Evolutionary conservation across 495 filamentous ascomycete genomes (phyloP).

Genomic region (Cercophora samala): DNA sequence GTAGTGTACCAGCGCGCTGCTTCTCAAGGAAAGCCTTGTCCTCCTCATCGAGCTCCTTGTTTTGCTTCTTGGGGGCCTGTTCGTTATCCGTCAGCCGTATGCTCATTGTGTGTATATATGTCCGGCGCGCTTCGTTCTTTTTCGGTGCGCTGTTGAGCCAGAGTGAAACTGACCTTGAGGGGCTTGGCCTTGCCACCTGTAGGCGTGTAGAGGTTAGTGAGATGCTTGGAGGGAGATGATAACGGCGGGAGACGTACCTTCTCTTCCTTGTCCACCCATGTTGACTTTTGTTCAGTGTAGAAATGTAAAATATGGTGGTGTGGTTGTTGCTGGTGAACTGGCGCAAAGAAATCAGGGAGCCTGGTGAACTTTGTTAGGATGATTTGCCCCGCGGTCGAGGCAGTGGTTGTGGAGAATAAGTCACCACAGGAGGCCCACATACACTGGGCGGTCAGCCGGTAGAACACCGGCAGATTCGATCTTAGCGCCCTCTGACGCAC

Average conservation of each 20-base stretch:
- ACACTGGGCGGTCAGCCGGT: constrained; percentile 15
- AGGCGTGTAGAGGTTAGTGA: constrained; percentile 14
- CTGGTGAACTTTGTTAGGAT: background rate
- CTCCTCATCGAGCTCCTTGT: constrained; percentile 73
- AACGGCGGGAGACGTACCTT: constrained; percentile 44
- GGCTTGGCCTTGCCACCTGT: constrained; percentile 83
- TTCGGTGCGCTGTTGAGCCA: background rate
- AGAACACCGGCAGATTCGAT: constrained; percentile 11
- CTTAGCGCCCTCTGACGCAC: background rate
- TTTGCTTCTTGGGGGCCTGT: constrained; percentile 65
- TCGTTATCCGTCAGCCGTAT: background rate
- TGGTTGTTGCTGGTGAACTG: background rate
- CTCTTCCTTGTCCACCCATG: constrained; percentile 69
- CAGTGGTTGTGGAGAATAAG: background rate
- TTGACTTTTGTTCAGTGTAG: constrained; percentile 17
- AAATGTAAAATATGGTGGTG: constrained; percentile 3
- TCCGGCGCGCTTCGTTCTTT: background rate
- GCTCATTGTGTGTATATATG: background rate
- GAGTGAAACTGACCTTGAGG: constrained; percentile 52
- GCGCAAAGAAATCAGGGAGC: constrained; percentile 8
- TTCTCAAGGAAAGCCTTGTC: constrained; percentile 72
- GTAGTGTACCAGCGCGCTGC: constrained; percentile 63
- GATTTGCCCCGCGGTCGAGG: constrained; percentile 20
- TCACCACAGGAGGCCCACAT: background rate
- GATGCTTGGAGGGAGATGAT: background rate